These are phyloP conservation scores for Wallacemonas rigidus DNA, from an alignment of 208 protist genomes.

Conservation along the genomic window DNA sequence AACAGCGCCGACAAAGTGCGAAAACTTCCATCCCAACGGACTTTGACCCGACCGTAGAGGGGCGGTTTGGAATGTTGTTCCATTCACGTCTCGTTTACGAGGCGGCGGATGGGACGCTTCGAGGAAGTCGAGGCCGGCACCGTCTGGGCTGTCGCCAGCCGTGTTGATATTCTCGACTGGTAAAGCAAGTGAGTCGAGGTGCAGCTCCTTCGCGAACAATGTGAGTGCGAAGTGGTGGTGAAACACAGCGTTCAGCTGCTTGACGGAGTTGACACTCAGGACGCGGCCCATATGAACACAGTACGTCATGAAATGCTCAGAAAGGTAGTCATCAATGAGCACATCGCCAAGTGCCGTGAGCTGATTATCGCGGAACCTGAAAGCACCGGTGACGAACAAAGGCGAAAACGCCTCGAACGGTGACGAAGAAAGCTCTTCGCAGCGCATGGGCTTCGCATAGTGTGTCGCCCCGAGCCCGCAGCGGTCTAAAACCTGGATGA, in stretches of 20 bases:
- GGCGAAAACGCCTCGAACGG: conserved; percentile 40
- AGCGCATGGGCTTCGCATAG: background rate
- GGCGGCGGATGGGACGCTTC: conserved; percentile 38
- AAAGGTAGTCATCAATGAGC: conserved; percentile 73
- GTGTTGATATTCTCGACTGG: conserved; percentile 20
- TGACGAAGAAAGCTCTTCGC: conserved; percentile 7
- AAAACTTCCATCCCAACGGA: conserved; percentile 82
- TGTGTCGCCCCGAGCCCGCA: background rate
- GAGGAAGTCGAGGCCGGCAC: conserved; percentile 40
- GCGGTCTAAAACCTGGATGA: background rate
- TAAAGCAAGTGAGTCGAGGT: conserved; percentile 64
- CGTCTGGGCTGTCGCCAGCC: background rate
- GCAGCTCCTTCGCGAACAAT: conserved; percentile 70
- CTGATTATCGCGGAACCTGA: conserved; percentile 72
- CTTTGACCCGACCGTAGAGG: conserved; percentile 73
- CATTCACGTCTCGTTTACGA: conserved; percentile 45
- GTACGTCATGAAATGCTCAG: conserved; percentile 45
- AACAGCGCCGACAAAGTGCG: conserved; percentile 79
- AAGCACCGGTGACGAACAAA: conserved; percentile 46
- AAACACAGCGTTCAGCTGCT: conserved; percentile 70
- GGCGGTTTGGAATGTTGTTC: conserved; percentile 69
- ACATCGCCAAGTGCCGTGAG: conserved; percentile 77
- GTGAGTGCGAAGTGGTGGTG: conserved; percentile 82
- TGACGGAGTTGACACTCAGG: conserved; percentile 54
- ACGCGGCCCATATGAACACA: conserved; percentile 41